These are phyloP conservation scores for Aspergillus sp. DNA, from an alignment of 2,329 filamentous ascomycete genomes.

Conservation along the genomic window DNA sequence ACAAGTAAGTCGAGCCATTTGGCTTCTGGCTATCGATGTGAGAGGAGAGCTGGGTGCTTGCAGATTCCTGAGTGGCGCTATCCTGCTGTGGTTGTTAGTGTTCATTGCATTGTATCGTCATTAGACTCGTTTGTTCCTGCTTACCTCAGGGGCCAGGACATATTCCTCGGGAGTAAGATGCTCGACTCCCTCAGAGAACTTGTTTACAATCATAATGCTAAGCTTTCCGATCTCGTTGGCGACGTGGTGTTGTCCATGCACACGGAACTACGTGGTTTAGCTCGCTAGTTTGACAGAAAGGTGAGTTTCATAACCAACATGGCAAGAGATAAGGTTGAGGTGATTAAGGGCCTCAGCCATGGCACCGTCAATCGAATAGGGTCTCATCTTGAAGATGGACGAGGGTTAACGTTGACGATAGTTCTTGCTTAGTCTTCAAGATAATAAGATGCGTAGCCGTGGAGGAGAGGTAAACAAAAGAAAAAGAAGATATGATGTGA, in stretches of 20 bases:
- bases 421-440: too few relatives aligned
- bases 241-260: conserved; percentile 29
- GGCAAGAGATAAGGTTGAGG: conserved; percentile 27
- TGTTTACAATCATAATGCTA: conserved; percentile 34
- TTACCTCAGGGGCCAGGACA: conserved; percentile 22
- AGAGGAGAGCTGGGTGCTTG: not conserved
- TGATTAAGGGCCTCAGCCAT: conserved; percentile 33
- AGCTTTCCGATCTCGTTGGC: conserved; percentile 40
- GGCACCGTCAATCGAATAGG: conserved; percentile 27
- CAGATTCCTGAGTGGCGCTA: not conserved
- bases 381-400: conserved; percentile 15
- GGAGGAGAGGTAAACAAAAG: too few relatives aligned
- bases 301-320: conserved; percentile 25
- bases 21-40: conserved; percentile 17
- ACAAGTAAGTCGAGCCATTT: conserved; percentile 14
- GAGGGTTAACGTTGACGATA: not conserved
- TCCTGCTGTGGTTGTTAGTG: conserved; percentile 9
- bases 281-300: not conserved
- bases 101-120: not conserved
- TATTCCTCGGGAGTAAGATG: conserved; percentile 23
- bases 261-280: conserved; percentile 29
- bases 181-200: conserved; percentile 34
- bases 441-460: too few relatives aligned
- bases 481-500: too few relatives aligned
- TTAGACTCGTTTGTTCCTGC: not conserved